phyloP scores from a whole-genome alignment of 2,329 filamentous ascomycete species.

The Ustulina deusta region DNA sequence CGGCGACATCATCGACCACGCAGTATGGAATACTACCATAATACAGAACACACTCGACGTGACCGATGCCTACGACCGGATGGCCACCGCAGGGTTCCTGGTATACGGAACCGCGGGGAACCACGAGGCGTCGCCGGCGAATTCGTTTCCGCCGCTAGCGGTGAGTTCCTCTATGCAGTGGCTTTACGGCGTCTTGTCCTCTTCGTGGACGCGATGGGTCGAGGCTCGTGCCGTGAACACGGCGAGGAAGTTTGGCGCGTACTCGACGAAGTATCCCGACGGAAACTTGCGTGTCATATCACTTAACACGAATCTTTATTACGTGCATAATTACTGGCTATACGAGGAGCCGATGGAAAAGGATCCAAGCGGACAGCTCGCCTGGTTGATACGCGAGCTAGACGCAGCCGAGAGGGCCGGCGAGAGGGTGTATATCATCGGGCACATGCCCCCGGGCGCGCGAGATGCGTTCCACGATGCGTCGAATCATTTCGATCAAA shows the following conservation, averaged over 20 bases:
- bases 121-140: conserved; percentile 67
- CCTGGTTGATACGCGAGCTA: conserved; percentile 66
- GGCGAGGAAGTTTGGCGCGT: conserved; percentile 59
- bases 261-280: conserved; percentile 59
- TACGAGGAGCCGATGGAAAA: conserved; percentile 63
- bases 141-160: conserved; percentile 60
- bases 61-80: conserved; percentile 60
- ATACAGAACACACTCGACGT: conserved; percentile 52
- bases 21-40: conserved; percentile 60
- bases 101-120: conserved; percentile 69
- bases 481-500: conserved; percentile 65
- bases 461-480: conserved; percentile 64
- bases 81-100: conserved; percentile 56
- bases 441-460: conserved; percentile 67
- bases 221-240: conserved; percentile 53
- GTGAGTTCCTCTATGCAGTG: conserved; percentile 59
- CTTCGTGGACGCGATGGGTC: conserved; percentile 62
- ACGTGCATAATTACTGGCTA: conserved; percentile 68
- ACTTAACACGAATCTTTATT: conserved; percentile 70
- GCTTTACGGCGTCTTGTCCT: conserved; percentile 63
- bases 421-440: conserved; percentile 68
- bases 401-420: conserved; percentile 63
- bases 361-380: conserved; percentile 65
- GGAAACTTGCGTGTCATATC: conserved; percentile 68
- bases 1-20: conserved; percentile 68